Conservation (phyloP, 306 rosid genomes). For the Phaseolus lunatus region DNA sequence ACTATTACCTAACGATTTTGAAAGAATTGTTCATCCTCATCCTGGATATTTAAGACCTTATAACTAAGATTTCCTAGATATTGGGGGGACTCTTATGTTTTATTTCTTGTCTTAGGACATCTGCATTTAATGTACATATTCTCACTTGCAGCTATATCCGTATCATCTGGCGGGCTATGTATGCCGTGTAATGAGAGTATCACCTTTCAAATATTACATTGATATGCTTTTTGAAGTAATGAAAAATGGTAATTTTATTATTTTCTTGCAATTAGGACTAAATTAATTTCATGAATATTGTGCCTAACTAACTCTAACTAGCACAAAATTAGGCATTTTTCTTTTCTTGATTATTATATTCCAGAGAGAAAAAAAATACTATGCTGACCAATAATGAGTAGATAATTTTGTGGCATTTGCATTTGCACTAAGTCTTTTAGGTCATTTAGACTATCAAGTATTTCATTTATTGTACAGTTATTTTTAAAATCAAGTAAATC, state of each 20-base stretch:
- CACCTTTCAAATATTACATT: conserved; percentile 93
- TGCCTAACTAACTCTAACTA: conserved; percentile 42
- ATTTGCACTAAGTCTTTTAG: background rate
- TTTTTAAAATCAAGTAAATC: background rate
- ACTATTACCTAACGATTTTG: conserved; percentile 1
- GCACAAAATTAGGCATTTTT: conserved; percentile 24
- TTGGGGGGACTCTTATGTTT: conserved; percentile 1
- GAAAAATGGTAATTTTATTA: conserved; percentile 76
- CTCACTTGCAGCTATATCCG: conserved; percentile 88
- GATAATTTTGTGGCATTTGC: conserved; percentile 30
- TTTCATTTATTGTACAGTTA: background rate
- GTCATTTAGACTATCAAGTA: background rate
- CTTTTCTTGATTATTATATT: background rate
- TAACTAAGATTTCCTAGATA: background rate
- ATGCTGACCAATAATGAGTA: background rate
- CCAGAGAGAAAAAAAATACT: background rate
- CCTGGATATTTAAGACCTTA: conserved; percentile 24
- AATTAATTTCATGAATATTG: conserved; percentile 25
- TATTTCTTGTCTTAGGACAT: conserved; percentile 39
- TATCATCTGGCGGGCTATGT: conserved; percentile 90
- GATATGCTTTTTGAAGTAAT: conserved; percentile 97
- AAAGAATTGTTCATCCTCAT: background rate
- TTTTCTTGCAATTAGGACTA: conserved; percentile 44
- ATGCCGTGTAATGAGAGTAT: conserved; percentile 93
- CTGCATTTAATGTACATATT: conserved; percentile 48